Base-by-base conservation (phyloP, 768 basidiomycete genomes). In the Lactifluus echinatus region DNA sequence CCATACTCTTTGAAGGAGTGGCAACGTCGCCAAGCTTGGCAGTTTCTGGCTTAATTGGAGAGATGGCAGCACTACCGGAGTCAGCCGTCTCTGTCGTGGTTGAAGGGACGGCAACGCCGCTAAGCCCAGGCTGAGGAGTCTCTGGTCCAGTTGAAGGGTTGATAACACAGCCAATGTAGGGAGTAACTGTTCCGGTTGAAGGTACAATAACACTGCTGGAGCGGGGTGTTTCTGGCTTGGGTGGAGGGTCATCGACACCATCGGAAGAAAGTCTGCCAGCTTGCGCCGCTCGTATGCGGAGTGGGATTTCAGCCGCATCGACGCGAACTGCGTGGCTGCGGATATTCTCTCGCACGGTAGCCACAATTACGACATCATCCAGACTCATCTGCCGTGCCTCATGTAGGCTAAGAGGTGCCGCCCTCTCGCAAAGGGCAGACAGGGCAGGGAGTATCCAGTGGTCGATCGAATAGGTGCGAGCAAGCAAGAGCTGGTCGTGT, bases 361-460 rank as follows among this genome's bases (percentile, higher is more conserved):
- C 36, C 21, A 60, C 49, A 10, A 56, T 28, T 0, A 60, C 48
- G 21, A 61, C 23, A 17, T 61, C 60, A 28, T 61, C 56, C 0
- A 33, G 45, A 1, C 3, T 29, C 60, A 61, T 57, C 12, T 48
- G 39, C 3, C 29, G 31, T 2, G 45, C 58, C 42, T 59, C 58
- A 1, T 23, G 14, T 6, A 55, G 19, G 17, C n/a, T 55, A 17
- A 59, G 37, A 12, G 58, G 24, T 11, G 42, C 31, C 24, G 4
- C 23, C 33, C 58, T 39, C 42, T 54, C 33, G 40, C 52, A 55
- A 28, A 59, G 24, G 0, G 23, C 39, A 14, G 44, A 36, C 45
- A 61, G 19, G 3, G 57, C 60, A 15, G 51, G 50, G 17, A 19
- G 2, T 19, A 61, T 29, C 57, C 56, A 61, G 4, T 61, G 31